Conservation (phyloP, 2,329 filamentous ascomycete species). For the Exophiala viscosa region DNA sequence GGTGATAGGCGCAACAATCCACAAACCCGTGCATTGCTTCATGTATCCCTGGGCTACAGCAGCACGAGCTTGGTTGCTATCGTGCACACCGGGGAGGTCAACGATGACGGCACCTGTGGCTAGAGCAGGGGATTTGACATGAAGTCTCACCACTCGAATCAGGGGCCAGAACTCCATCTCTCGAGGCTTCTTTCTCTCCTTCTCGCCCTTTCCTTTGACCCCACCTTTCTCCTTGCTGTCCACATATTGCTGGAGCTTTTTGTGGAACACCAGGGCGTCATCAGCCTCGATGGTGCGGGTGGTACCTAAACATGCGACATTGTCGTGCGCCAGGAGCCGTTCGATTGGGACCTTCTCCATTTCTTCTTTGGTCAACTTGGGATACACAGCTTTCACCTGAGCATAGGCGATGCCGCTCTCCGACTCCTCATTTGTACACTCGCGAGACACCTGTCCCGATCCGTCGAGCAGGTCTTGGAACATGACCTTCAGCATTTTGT, state of each 20-base stretch:
- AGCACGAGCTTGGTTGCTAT: constrained; percentile 58
- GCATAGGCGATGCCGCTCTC: constrained; percentile 43
- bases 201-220: constrained; percentile 33
- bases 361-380: constrained; percentile 39
- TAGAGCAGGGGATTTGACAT: constrained; percentile 48
- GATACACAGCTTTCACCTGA: constrained; percentile 41
- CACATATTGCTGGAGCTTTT: constrained; percentile 48
- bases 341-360: constrained; percentile 37
- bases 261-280: constrained; percentile 42
- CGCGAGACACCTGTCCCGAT: constrained; percentile 38
- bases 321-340: constrained; percentile 41
- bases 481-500: constrained; percentile 48
- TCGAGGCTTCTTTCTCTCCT: constrained; percentile 32
- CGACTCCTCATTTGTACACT: constrained; percentile 41
- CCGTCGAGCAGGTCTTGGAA: constrained; percentile 47
- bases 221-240: constrained; percentile 53
- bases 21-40: constrained; percentile 57
- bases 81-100: constrained; percentile 58
- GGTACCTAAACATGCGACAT: constrained; percentile 48
- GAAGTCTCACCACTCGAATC: constrained; percentile 45
- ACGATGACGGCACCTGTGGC: constrained; percentile 55
- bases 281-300: constrained; percentile 40
- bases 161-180: constrained; percentile 42
- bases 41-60: constrained; percentile 58
- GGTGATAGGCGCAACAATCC: constrained; percentile 61